A percentile compares a stretch with the other conserved stretches of the same genome.
Conservation (phyloP, 352 stramenopile species). For the Phytophthora meadii region DNA sequence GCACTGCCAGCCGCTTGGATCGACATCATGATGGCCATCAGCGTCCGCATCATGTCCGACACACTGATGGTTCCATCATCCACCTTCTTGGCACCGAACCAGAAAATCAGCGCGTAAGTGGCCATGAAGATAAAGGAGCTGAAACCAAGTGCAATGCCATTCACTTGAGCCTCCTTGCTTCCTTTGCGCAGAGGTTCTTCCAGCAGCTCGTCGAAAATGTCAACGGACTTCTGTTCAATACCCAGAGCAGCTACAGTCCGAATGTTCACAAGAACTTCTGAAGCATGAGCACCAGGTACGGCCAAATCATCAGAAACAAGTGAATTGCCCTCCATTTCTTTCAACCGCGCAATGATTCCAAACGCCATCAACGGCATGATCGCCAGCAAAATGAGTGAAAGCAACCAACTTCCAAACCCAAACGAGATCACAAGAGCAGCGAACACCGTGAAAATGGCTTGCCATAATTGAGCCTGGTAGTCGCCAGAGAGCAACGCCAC, state of each 20-base stretch:
- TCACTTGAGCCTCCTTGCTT: constrained; percentile 40
- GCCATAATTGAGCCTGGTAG: constrained; percentile 49
- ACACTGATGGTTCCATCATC: constrained; percentile 48
- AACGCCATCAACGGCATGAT: neutral
- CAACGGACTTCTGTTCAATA: constrained; percentile 32
- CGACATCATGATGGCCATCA: constrained; percentile 61
- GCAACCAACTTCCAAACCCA: constrained; percentile 63
- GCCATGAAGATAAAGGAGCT: constrained; percentile 68
- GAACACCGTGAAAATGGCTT: constrained; percentile 52
- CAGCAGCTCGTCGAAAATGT: constrained; percentile 34
- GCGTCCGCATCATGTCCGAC: constrained; percentile 51
- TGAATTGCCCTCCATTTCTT: constrained; percentile 26
- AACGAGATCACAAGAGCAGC: constrained; percentile 65
- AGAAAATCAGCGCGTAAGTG: constrained; percentile 65
- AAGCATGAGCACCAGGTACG: constrained; percentile 44
- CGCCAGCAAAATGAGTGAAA: constrained; percentile 5
- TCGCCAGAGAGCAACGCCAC: constrained; percentile 57
- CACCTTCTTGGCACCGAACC: constrained; percentile 61
- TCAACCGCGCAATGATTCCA: neutral
- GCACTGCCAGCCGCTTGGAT: constrained; percentile 37
- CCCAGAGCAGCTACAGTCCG: constrained; percentile 51
- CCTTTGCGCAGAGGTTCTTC: constrained; percentile 37
- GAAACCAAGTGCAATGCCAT: constrained; percentile 63
- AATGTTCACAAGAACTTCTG: constrained; percentile 54
- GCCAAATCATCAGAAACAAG: constrained; percentile 32